Evolutionary conservation across 2,329 filamentous ascomycete genomes (phyloP), one percentile per base, ranked within the genome.

Genomic region (Hypoxylon sp.): DNA sequence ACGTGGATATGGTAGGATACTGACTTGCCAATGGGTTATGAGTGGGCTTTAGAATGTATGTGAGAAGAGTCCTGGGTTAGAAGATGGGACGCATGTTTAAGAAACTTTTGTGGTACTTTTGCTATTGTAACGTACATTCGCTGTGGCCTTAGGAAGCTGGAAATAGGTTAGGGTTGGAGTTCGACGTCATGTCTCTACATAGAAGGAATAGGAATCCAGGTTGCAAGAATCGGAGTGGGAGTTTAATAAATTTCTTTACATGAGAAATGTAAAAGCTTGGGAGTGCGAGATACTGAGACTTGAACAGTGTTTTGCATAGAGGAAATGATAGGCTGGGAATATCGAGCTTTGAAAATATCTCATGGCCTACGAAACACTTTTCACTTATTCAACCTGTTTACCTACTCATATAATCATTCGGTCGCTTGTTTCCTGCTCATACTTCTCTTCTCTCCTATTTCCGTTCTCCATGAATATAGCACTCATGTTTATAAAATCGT

Each of bases 101-200:
- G 23, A 23, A 28, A n/a, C 7, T n/a, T 17, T 34, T n/a, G 2
- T 1, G 11, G 34, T 34, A 46, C 11, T 30, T 23, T 45, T 56
- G 28, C 17, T 56, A 56, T 34, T 30, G 46, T 23, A 34, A 23
- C 38, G 28, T 17, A 46, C 11, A n/a, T 34, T 46, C 25, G 17
- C 21, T 5, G 11, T 56, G 10, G n/a, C 46, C 14, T 34, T 5
- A 11, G n/a, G 38, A 10, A 2, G 21, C 17, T 10, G n/a, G n/a
- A 17, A 17, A 14, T 34, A 34, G 11, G 9, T 5, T 23, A 14
- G 10, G 5, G 9, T 5, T 17, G 13, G 10, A 32, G 28, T 30
- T 30, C 21, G 19, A 10, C n/a, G 5, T 32, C 23, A 5, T 30
- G 34, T 36, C 34, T 19, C 17, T 13, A 34, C 19, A 46, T 46